phyloP scores from a whole-genome alignment of 768 basidiomycete species.

The Amanita rimosa region DNA sequence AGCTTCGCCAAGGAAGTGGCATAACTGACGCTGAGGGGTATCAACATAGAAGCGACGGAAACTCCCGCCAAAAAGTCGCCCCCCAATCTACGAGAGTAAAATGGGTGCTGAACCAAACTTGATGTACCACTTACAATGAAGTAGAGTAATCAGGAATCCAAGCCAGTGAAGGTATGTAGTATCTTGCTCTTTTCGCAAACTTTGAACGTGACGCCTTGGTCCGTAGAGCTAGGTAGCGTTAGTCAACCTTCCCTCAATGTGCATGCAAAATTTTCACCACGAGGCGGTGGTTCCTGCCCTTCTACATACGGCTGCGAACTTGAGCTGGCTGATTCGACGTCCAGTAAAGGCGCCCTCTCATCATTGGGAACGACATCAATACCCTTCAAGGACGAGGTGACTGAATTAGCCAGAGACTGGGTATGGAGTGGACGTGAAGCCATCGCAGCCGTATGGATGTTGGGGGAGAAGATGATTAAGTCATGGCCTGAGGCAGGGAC shows the following conservation, averaged over 20 bases:
- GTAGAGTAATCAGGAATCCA: slow-evolving; percentile 76
- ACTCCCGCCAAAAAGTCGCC: slow-evolving; percentile 75
- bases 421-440: background rate
- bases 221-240: background rate
- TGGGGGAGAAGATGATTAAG: slow-evolving; percentile 5
- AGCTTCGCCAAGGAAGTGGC: slow-evolving; percentile 81
- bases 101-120: background rate
- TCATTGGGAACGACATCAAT: slow-evolving; percentile 17
- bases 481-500: background rate
- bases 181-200: slow-evolving; percentile 41
- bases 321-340: slow-evolving; percentile 12
- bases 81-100: slow-evolving; percentile 17
- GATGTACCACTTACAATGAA: slow-evolving; percentile 39
- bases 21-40: slow-evolving; percentile 86
- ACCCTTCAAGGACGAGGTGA: slow-evolving; percentile 24
- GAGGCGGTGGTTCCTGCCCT: slow-evolving; percentile 11
- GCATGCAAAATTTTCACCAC: slow-evolving; percentile 6
- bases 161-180: slow-evolving; percentile 66
- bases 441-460: background rate
- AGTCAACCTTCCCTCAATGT: background rate
- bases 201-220: slow-evolving; percentile 14
- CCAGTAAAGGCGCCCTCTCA: slow-evolving; percentile 24
- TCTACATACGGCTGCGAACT: slow-evolving; percentile 17
- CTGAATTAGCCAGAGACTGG: slow-evolving; percentile 9
- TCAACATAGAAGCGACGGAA: slow-evolving; percentile 76